phyloP scores from a whole-genome alignment of 371 early-diverging fungal species.

The Mucor piriformis region DNA sequence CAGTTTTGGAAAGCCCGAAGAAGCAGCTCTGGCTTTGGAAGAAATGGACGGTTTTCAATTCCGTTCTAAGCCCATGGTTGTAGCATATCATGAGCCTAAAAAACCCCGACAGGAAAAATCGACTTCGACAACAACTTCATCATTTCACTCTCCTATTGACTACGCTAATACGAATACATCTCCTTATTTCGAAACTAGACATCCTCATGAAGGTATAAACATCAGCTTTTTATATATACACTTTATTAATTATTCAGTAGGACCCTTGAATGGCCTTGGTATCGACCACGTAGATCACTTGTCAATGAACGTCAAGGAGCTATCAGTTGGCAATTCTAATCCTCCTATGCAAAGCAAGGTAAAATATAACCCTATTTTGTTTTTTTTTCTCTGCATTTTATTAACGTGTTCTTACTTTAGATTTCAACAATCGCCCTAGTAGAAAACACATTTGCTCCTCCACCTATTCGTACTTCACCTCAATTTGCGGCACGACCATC shows the following conservation, averaged over 20 bases:
- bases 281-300: slow-evolving; percentile 46
- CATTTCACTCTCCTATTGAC: slow-evolving; percentile 33
- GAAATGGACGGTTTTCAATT: slow-evolving; percentile 40
- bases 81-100: slow-evolving; percentile 53
- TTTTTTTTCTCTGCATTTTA: no score
- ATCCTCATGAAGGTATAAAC: slow-evolving; percentile 29
- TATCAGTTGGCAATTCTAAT: slow-evolving; percentile 22
- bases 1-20: slow-evolving; percentile 44
- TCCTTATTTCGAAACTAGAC: slow-evolving; percentile 29
- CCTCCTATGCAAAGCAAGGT: slow-evolving; percentile 36
- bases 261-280: slow-evolving; percentile 29
- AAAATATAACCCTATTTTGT: no score
- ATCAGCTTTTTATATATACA: not conserved
- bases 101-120: slow-evolving; percentile 42
- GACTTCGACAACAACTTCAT: slow-evolving; percentile 22
- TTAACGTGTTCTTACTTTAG: not conserved
- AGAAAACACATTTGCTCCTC: slow-evolving; percentile 7
- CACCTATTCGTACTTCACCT: slow-evolving; percentile 29
- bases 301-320: slow-evolving; percentile 31
- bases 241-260: not conserved
- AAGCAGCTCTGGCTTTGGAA: slow-evolving; percentile 39
- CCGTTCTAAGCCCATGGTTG: slow-evolving; percentile 35
- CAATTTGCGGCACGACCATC: slow-evolving; percentile 43
- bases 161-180: slow-evolving; percentile 5
- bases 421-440: not conserved